These are phyloP conservation scores for Apiospora hydei DNA, from an alignment of 2,329 filamentous ascomycete species.

Conservation along the genomic window DNA sequence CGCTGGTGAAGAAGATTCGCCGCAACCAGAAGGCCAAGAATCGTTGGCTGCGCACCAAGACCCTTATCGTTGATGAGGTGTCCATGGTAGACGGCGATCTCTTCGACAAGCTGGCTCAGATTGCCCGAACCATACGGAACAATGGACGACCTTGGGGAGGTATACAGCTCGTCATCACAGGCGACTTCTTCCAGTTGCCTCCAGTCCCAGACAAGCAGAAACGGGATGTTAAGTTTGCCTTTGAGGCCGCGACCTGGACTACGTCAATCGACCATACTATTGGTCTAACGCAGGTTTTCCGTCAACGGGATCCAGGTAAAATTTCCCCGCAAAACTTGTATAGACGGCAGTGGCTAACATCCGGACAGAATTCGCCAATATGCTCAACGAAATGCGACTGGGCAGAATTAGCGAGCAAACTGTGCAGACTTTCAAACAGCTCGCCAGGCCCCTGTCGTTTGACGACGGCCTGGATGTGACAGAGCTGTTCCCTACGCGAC, in stretches of 20 bases:
- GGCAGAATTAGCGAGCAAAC: conserved; percentile 81
- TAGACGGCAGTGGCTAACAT: conserved; percentile 24
- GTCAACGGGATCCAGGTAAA: conserved; percentile 82
- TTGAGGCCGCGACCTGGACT: conserved; percentile 90
- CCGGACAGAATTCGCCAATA: conserved; percentile 77
- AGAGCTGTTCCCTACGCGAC: conserved; percentile 89
- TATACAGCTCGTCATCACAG: conserved; percentile 94
- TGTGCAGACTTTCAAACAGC: conserved; percentile 75
- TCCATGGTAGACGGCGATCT: conserved; percentile 98
- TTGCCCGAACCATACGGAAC: conserved; percentile 85
- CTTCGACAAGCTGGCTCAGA: conserved; percentile 92
- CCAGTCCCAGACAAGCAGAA: conserved; percentile 82
- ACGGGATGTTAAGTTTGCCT: conserved; percentile 82
- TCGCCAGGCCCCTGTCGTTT: conserved; percentile 75
- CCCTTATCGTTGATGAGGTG: conserved; percentile 91
- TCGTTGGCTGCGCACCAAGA: conserved; percentile 87
- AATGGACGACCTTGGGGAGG: conserved; percentile 94
- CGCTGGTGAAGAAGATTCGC: conserved; percentile 89
- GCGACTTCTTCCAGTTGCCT: conserved; percentile 96
- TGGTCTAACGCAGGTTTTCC: conserved; percentile 92
- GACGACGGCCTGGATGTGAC: conserved; percentile 82
- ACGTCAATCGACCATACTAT: conserved; percentile 96
- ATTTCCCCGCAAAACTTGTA: conserved; percentile 7
- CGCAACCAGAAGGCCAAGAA: conserved; percentile 86
- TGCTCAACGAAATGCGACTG: conserved; percentile 98